Conservation (phyloP, 495 filamentous ascomycete species). For the Physcia stellaris region DNA sequence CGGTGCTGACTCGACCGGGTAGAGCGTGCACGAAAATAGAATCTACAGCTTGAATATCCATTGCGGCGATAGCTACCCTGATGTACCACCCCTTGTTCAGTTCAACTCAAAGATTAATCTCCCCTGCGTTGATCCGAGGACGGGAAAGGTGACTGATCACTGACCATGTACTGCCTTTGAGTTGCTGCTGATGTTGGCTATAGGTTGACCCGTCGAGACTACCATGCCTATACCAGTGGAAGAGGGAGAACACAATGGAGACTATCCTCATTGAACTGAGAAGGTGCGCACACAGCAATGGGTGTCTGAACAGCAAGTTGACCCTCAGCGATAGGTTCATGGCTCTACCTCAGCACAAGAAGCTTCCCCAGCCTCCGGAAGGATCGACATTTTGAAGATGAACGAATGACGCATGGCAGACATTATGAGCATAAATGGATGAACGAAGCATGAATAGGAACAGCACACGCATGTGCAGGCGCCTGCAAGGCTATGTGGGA, state of each 20-base stretch:
- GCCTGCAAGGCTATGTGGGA: no score
- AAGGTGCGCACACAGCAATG: slow-evolving; percentile 36
- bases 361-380: slow-evolving; percentile 85
- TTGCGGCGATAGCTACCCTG: slow-evolving; percentile 82
- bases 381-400: slow-evolving; percentile 61
- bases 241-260: slow-evolving; percentile 81
- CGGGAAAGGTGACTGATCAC: slow-evolving; percentile 47
- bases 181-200: no score
- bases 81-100: slow-evolving; percentile 72
- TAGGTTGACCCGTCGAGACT: slow-evolving; percentile 77
- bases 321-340: slow-evolving; percentile 52
- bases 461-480: no score
- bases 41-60: slow-evolving; percentile 98
- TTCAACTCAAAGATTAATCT: slow-evolving; percentile 92
- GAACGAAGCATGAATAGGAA: no score
- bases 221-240: slow-evolving; percentile 77
- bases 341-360: slow-evolving; percentile 88
- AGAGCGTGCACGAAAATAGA: slow-evolving; percentile 95
- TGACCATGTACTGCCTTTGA: no score
- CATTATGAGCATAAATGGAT: no score
- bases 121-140: slow-evolving; percentile 69
- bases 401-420: no score
- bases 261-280: slow-evolving; percentile 82
- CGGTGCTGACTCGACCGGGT: no score
- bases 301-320: slow-evolving; percentile 7